A percentile compares a stretch with the other conserved stretches of the same genome.
These are phyloP conservation scores for Termitomyces sp. DNA, from an alignment of 768 basidiomycete species.

Conservation along the genomic window DNA sequence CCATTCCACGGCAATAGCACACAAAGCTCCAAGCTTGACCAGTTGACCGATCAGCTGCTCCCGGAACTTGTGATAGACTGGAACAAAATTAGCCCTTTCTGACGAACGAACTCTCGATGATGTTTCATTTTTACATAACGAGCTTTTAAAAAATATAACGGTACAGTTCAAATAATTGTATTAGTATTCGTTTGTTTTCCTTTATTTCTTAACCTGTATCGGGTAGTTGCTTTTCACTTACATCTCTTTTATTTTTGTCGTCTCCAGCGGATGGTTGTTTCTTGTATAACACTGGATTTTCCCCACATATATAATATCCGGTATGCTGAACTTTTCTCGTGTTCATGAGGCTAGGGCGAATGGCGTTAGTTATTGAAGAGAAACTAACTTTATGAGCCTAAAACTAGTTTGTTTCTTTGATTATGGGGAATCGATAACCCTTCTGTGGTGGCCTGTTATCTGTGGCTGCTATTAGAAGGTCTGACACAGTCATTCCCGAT, in stretches of 20 bases:
- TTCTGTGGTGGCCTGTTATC: neutral
- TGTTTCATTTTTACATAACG: neutral
- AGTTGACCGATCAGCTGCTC: too few relatives aligned
- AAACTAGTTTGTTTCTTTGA: too few relatives aligned
- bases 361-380: neutral
- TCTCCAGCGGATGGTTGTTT: neutral
- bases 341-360: neutral
- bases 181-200: neutral
- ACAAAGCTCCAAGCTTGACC: too few relatives aligned
- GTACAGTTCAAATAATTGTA: neutral
- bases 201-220: neutral
- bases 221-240: neutral
- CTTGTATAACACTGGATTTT: neutral
- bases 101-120: neutral
- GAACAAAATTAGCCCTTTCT: too few relatives aligned
- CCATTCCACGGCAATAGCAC: too few relatives aligned
- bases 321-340: neutral
- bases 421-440: neutral
- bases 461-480: neutral
- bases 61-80: too few relatives aligned
- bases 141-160: neutral
- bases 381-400: neutral
- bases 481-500: neutral
- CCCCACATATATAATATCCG: neutral
- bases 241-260: neutral